Percentiles rank a stretch among this genome's conserved stretches.
Conservation (phyloP, 2,329 filamentous ascomycete species). For the Ophiocordyceps sinensis region DNA sequence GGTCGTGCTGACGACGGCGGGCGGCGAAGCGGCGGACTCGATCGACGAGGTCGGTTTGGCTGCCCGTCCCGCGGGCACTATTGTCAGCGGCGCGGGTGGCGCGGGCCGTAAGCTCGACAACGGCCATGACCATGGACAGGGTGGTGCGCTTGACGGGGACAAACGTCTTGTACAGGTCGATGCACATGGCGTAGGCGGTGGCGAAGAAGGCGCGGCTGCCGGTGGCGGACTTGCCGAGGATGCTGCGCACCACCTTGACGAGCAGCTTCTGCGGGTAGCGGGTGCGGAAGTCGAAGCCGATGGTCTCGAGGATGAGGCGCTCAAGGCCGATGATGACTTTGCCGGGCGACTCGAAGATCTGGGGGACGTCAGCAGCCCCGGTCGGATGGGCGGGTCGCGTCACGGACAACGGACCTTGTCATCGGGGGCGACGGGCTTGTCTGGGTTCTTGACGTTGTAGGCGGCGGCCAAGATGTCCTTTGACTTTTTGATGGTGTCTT, state of each 20-base stretch:
- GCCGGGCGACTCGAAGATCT: slow-evolving; percentile 69
- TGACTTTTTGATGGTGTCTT: slow-evolving; percentile 96
- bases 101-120: slow-evolving; percentile 66
- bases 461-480: slow-evolving; percentile 82
- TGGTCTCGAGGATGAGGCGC: slow-evolving; percentile 80
- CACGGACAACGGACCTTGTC: slow-evolving; percentile 56
- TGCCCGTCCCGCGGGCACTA: slow-evolving; percentile 17
- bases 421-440: slow-evolving; percentile 59
- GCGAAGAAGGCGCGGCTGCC: slow-evolving; percentile 35
- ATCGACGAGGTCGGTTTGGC: slow-evolving; percentile 27
- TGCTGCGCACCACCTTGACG: slow-evolving; percentile 58
- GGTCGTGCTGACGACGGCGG: slow-evolving; percentile 29
- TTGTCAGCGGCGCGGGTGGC: slow-evolving; percentile 43
- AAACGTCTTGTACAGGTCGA: slow-evolving; percentile 88
- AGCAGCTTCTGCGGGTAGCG: slow-evolving; percentile 77
- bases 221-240: slow-evolving; percentile 21
- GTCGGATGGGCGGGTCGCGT: background rate
- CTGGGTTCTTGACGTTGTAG: slow-evolving; percentile 65
- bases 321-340: slow-evolving; percentile 81
- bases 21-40: slow-evolving; percentile 33
- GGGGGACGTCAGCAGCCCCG: background rate
- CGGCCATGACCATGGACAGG: slow-evolving; percentile 69
- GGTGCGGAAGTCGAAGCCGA: slow-evolving; percentile 85
- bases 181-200: slow-evolving; percentile 65
- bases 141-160: slow-evolving; percentile 81